Evolutionary conservation across 345 rosid genomes (phyloP).

Genomic region (Theobroma cacao): DNA sequence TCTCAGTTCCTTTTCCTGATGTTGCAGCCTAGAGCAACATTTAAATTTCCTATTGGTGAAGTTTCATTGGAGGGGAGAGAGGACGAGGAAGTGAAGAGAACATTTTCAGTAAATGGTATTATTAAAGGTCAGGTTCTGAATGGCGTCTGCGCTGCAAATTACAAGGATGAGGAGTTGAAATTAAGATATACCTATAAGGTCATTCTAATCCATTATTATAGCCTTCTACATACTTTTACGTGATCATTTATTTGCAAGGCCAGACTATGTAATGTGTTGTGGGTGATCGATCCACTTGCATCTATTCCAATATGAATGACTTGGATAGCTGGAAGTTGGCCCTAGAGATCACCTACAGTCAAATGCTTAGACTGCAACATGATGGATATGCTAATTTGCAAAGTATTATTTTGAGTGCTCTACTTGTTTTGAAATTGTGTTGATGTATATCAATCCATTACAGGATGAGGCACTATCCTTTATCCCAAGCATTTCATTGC

Average conservation of each 20-base stretch:
- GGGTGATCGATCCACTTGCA: background rate
- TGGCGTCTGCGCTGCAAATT: conserved; percentile 70
- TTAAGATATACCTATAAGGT: conserved; percentile 80
- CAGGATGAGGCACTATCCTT: conserved; percentile 83
- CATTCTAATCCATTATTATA: background rate
- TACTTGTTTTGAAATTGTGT: conserved; percentile 2
- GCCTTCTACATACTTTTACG: background rate
- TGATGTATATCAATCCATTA: conserved; percentile 7
- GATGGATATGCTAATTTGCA: background rate
- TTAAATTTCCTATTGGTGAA: conserved; percentile 87
- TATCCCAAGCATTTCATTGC: conserved; percentile 75
- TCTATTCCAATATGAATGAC: background rate
- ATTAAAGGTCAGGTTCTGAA: conserved; percentile 51
- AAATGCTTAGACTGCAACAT: background rate
- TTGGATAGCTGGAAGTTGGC: background rate
- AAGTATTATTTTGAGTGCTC: background rate
- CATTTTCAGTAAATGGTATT: conserved; percentile 56
- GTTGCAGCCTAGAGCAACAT: conserved; percentile 73
- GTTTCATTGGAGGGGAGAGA: conserved; percentile 71
- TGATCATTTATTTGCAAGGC: background rate
- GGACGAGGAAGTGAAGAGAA: conserved; percentile 53
- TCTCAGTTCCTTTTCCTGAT: background rate
- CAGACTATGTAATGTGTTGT: background rate
- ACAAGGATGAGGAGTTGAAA: conserved; percentile 69
- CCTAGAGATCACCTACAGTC: background rate